Percentiles rank a stretch among this genome's conserved stretches.
These are phyloP conservation scores for Beauveria caledonica DNA, from an alignment of 2,329 filamentous ascomycete species.

Conservation along the genomic window DNA sequence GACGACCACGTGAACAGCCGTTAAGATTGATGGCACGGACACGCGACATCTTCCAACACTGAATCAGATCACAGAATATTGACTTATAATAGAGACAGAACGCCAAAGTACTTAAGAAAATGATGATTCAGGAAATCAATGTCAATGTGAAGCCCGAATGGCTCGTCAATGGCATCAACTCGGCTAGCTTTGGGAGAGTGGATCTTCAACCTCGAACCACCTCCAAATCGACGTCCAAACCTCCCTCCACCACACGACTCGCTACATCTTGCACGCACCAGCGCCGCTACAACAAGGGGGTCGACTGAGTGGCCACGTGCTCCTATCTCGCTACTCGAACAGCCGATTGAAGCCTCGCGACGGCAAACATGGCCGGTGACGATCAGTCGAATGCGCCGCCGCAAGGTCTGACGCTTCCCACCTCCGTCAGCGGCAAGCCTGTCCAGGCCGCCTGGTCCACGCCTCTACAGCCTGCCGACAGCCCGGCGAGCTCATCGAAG, in stretches of 20 bases:
- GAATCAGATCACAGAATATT: no score
- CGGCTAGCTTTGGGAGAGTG: neutral
- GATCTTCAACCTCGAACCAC: neutral
- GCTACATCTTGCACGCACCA: neutral
- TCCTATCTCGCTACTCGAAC: neutral
- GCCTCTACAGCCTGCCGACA: conserved; percentile 10
- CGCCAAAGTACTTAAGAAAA: no score
- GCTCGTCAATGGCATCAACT: neutral
- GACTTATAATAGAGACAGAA: no score
- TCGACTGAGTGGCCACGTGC: no score
- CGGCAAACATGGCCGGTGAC: neutral
- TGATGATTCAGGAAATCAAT: no score
- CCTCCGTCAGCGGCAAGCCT: conserved; percentile 5
- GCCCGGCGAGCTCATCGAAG: conserved; percentile 17
- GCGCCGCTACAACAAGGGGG: neutral
- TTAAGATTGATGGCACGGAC: no score
- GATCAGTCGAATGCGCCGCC: neutral
- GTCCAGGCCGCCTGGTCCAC: conserved; percentile 5
- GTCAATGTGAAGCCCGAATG: no score
- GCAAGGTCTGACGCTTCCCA: conserved; percentile 1
- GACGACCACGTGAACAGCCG: no score
- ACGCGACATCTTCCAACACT: no score
- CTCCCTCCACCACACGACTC: neutral
- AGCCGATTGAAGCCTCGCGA: neutral
- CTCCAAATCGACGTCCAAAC: neutral